A percentile compares a stretch with the other conserved stretches of the same genome.
Conservation (phyloP, 805 yeast species). For the Cyberlindnera lachancei region DNA sequence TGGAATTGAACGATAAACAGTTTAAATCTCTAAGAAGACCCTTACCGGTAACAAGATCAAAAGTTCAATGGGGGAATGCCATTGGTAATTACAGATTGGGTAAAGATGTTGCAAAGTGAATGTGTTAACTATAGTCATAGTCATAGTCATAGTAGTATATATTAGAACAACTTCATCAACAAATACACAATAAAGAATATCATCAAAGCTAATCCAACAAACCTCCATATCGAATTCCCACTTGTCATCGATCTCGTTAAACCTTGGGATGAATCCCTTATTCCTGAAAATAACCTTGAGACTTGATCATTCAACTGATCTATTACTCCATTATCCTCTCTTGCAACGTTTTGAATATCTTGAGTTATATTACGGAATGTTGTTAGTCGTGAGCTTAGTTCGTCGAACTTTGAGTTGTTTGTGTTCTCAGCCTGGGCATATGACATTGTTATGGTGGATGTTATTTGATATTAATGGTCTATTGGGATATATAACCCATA, state of each 20-base stretch:
- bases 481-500: too few species aligned
- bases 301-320: slow-evolving; percentile 43
- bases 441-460: too few species aligned
- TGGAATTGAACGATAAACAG: slow-evolving; percentile 60
- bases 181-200: slow-evolving; percentile 52
- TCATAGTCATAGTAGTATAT: too few species aligned
- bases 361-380: slow-evolving; percentile 57
- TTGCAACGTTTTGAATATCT: slow-evolving; percentile 62
- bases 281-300: slow-evolving; percentile 36
- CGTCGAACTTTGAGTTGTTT: slow-evolving; percentile 58
- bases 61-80: slow-evolving; percentile 36
- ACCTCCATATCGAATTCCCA: slow-evolving; percentile 53
- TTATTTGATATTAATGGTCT: too few species aligned
- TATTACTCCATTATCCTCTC: slow-evolving; percentile 37
- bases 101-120: slow-evolving; percentile 50
- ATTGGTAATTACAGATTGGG: slow-evolving; percentile 45
- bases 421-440: slow-evolving; percentile 25
- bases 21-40: slow-evolving; percentile 86
- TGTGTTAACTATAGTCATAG: too few species aligned
- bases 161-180: slow-evolving; percentile 37
- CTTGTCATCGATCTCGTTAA: slow-evolving; percentile 48
- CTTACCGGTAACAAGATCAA: slow-evolving; percentile 85
- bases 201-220: slow-evolving; percentile 49
- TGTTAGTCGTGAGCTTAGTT: slow-evolving; percentile 57
- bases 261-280: slow-evolving; percentile 45